Evolutionary conservation across 371 early-diverging fungal genomes (phyloP).

Genomic region (Lichtheimia ornata): DNA sequence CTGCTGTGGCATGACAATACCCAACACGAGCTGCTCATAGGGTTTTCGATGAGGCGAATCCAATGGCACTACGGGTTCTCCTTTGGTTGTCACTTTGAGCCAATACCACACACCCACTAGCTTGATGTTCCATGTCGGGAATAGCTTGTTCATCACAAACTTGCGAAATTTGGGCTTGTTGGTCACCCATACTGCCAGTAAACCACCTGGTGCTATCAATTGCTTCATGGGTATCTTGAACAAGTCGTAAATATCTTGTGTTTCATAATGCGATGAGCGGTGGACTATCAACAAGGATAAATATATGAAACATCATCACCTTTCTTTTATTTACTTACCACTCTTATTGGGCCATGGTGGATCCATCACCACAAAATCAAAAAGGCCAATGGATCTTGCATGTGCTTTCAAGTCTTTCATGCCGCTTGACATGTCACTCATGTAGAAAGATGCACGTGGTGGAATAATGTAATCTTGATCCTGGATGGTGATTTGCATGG

Average conservation of each 20-base stretch:
- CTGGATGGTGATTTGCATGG: slow-evolving; percentile 18
- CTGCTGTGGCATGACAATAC: slow-evolving; percentile 8
- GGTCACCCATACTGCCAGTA: slow-evolving; percentile 78
- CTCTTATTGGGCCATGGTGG: slow-evolving; percentile 81
- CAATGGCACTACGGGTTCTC: slow-evolving; percentile 54
- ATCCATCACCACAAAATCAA: slow-evolving; percentile 69
- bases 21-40: slow-evolving; percentile 68
- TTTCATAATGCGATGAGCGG: slow-evolving; percentile 59
- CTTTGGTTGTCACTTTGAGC: slow-evolving; percentile 64
- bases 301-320: background rate
- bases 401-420: slow-evolving; percentile 25
- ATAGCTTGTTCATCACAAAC: slow-evolving; percentile 67
- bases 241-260: slow-evolving; percentile 67
- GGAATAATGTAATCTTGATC: slow-evolving; percentile 37
- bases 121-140: slow-evolving; percentile 65
- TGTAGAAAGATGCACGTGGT: slow-evolving; percentile 31
- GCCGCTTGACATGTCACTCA: slow-evolving; percentile 38
- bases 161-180: slow-evolving; percentile 64
- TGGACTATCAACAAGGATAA: slow-evolving; percentile 27
- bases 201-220: slow-evolving; percentile 28
- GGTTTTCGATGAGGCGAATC: slow-evolving; percentile 66
- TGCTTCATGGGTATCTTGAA: slow-evolving; percentile 61
- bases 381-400: slow-evolving; percentile 19
- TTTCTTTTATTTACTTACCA: slow-evolving; percentile 22
- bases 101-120: slow-evolving; percentile 66